Conservation (phyloP, 257 asterid species). For the Nicotiana otophora region DNA sequence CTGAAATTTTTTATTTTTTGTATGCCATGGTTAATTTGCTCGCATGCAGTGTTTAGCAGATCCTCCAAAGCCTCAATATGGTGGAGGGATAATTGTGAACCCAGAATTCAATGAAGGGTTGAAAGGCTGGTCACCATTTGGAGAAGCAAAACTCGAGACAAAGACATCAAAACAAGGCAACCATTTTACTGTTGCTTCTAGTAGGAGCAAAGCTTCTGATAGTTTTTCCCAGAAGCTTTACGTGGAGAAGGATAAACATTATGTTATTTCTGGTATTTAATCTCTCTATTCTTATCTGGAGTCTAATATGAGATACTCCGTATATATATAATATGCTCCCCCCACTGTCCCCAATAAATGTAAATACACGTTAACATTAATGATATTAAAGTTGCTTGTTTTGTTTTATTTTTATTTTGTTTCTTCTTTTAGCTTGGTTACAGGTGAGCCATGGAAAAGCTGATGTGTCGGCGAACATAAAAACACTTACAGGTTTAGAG, state of each 20-base stretch:
- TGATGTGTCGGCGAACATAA: neutral
- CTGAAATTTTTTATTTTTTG: neutral
- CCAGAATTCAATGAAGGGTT: slow-evolving; percentile 47
- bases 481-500: neutral
- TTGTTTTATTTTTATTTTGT: neutral
- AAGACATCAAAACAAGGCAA: slow-evolving; percentile 32
- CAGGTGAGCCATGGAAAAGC: neutral
- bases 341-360: no score
- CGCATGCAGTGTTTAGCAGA: slow-evolving; percentile 36
- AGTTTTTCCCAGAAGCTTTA: slow-evolving; percentile 38
- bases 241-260: slow-evolving; percentile 35
- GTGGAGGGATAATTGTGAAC: slow-evolving; percentile 58
- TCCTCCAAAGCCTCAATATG: slow-evolving; percentile 46
- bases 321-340: no score
- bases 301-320: no score
- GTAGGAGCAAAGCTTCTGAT: slow-evolving; percentile 20
- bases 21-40: neutral
- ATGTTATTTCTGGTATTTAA: slow-evolving; percentile 51
- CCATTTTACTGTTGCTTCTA: slow-evolving; percentile 32
- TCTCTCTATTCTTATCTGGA: no score
- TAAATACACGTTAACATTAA: no score
- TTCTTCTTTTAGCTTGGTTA: neutral
- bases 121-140: slow-evolving; percentile 45
- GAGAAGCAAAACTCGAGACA: slow-evolving; percentile 26
- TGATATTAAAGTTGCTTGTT: no score